Conservation (phyloP, 129 eudicot species). For the Flaveria ramosissima region DNA sequence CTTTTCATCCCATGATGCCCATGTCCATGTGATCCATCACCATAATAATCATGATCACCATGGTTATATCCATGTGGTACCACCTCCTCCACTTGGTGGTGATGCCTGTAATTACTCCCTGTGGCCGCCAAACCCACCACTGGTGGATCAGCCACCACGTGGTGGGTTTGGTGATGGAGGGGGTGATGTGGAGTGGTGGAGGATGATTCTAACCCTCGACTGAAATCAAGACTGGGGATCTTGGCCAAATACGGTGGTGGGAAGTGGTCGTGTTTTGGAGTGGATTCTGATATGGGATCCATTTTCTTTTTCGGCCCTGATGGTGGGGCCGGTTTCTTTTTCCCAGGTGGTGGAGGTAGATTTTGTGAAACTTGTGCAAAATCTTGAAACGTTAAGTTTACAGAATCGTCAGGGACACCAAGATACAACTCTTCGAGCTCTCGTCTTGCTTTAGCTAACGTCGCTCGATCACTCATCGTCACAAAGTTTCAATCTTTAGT, state of each 20-base stretch:
- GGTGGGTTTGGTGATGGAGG: slow-evolving; percentile 2
- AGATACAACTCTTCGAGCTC: slow-evolving; percentile 74
- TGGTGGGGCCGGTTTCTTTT: slow-evolving; percentile 25
- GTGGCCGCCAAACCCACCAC: slow-evolving; percentile 3
- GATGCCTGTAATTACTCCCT: slow-evolving; percentile 27
- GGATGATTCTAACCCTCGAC: slow-evolving; percentile 51
- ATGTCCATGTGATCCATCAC: slow-evolving; percentile 26
- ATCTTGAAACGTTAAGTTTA: slow-evolving; percentile 78
- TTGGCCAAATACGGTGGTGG: slow-evolving; percentile 43
- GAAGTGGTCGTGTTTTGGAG: slow-evolving; percentile 37
- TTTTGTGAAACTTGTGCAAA: slow-evolving; percentile 55
- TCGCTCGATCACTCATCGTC: slow-evolving; percentile 41
- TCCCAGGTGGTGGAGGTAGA: slow-evolving; percentile 21
- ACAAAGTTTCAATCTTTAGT: neutral
- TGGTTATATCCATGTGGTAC: slow-evolving; percentile 20
- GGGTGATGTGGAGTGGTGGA: slow-evolving; percentile 21
- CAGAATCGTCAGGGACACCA: slow-evolving; percentile 80
- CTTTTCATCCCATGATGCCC: slow-evolving; percentile 25
- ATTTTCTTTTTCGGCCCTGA: slow-evolving; percentile 1
- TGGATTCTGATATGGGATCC: slow-evolving; percentile 42
- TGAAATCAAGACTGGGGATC: slow-evolving; percentile 77
- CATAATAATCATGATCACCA: slow-evolving; percentile 28
- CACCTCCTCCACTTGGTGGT: slow-evolving; percentile 15
- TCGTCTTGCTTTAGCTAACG: slow-evolving; percentile 59
- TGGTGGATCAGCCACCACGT: neutral